Base-by-base conservation (phyloP, 306 rosid species). In the Begonia peltatifolia region DNA sequence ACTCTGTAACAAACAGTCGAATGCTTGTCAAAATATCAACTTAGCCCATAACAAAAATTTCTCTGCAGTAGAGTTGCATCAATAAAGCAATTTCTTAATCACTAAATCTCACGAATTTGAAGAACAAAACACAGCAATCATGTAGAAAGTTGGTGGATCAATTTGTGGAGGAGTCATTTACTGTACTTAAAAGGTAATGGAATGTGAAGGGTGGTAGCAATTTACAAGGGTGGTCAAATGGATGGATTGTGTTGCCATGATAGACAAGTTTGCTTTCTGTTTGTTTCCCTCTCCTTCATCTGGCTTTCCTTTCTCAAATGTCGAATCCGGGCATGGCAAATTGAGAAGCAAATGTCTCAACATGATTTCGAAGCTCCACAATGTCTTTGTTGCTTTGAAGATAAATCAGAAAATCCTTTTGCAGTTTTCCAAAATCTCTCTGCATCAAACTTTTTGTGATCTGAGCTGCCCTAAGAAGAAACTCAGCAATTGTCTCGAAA, bases 321-420 rank as follows among this genome's bases (percentile, higher is more conserved):
- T 85, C 87, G 57, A 78, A 78, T 73, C 92, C 95, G 10, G 97
- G 95, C 94, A 83, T 74, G 47, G 80, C 84, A 59, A 82, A 78
- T 68, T 77, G 84, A 42, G 82, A 71, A 58, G 87, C 86, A 68
- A 85, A 85, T 46, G 74, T 43, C 71, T 85, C 94, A 12, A 85
- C 84, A 9, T 77, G 78, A 66, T 65, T 82, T 59, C 63, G 62
- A 44, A 83, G 95, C 30, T 79, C 86, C 25, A 57, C 41, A 35
- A 85, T 57, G 52, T 85, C 92, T 65, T 78, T 77, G 54, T 69
- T 73, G 61, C 68, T 80, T 65, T 69, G 70, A 63, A 83, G 80
- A 62, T 76, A 72, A 57, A 69, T 74, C 62, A 83, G 51, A 46
- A 75, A 82, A 58, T 77, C 93, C 63, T 72, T 88, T 52, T 65